Conservation (phyloP, 345 rosid species). For the Brassica cretica region DNA sequence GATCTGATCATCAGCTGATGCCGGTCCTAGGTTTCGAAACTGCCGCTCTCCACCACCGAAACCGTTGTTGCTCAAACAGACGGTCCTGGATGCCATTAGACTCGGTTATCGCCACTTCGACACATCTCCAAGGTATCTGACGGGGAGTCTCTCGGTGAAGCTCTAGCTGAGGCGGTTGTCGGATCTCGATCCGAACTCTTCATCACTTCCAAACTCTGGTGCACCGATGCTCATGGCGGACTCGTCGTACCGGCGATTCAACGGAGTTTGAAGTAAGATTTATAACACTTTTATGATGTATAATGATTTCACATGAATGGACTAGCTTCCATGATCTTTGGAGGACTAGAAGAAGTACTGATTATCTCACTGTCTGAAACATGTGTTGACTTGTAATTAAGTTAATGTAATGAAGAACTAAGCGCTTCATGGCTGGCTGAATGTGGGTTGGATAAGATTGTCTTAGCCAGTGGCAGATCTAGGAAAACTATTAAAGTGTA, state of each 20-base stretch:
- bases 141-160: slow-evolving; percentile 60
- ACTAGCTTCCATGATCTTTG: no score
- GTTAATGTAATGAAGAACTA: no score
- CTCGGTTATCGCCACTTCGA: slow-evolving; percentile 76
- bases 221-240: slow-evolving; percentile 50
- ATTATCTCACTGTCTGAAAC: no score
- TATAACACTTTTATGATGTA: no score
- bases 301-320: no score
- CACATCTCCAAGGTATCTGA: slow-evolving; percentile 51
- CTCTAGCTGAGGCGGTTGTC: slow-evolving; percentile 53
- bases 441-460: no score
- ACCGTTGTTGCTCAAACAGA: slow-evolving; percentile 18
- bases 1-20: slow-evolving; percentile 33
- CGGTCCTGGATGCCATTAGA: slow-evolving; percentile 45
- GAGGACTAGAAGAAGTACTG: no score
- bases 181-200: slow-evolving; percentile 52
- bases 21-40: slow-evolving; percentile 52
- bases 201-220: slow-evolving; percentile 66
- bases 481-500: no score
- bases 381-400: no score
- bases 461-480: no score
- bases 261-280: slow-evolving; percentile 11
- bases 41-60: slow-evolving; percentile 38
- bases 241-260: slow-evolving; percentile 54
- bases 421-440: no score